Evolutionary conservation across 148 eudicot species (phyloP), one percentile per base, ranked within the genome.

Genomic region (Hydrangea macrophylla): DNA sequence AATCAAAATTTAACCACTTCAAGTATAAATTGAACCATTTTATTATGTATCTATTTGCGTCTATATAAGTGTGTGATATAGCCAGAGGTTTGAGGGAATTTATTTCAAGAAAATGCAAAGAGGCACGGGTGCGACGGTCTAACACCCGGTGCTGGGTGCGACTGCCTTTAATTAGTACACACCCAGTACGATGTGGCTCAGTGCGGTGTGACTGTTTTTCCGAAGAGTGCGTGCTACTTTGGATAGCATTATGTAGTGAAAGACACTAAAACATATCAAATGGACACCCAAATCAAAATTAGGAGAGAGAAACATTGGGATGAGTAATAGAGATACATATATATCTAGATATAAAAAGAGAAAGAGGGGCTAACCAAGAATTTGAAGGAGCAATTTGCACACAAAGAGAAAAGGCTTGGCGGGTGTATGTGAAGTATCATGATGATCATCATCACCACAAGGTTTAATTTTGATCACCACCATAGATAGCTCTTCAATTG

Each of bases 401-500:
- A 88, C 27, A 28, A 81, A 80, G 4, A 91, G 83, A 73, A 92
- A 86, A 27, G 97, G 95, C 69, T 74, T 80, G 36, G 85, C 72
- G 30, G 92, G 85, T 60, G 86, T 74, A 51, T 76, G 55, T 1
- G 72, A 59, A 73, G 56, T 63, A 54, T 27, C 65, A 65, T 54
- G 33, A 64, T 27, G 32, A 65, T 64, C 74, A 62, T 10, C 53
- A 0, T 5, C 60, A 55, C 2, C 60, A 42, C 35, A 58, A 39
- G 70, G 54, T 30, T 69, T 70, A 48, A 76, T 65, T 57, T 81
- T 82, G 53, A 70, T 67, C 9, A 63, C 73, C 37, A 75, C 58
- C 44, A 79, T 17, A 53, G 88, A 83, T 9, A 91, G 85, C 79
- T 86, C 95, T 62, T 90, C 82, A 74, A 90, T 81, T 74, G 85